Conservation (phyloP, 2,329 filamentous ascomycete genomes). For the Ceratocystis cubensis region DNA sequence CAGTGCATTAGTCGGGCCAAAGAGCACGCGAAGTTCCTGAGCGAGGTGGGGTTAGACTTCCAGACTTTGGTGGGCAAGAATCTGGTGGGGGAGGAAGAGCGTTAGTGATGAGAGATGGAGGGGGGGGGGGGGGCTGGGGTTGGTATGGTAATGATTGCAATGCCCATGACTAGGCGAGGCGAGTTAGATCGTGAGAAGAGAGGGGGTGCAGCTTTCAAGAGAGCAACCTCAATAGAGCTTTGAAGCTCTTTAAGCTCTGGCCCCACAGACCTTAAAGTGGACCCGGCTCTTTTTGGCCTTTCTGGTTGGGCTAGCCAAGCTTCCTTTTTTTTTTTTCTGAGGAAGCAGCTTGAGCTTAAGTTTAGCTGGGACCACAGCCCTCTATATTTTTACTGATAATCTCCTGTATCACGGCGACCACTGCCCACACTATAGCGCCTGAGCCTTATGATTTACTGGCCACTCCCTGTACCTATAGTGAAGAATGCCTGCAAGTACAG, state of each 20-base stretch:
- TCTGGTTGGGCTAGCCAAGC: neutral
- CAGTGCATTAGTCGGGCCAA: conserved; percentile 73
- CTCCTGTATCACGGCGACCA: neutral
- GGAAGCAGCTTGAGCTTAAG: too few relatives aligned
- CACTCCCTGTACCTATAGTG: too few relatives aligned
- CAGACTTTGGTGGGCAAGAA: conserved; percentile 61
- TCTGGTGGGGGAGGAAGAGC: conserved; percentile 25
- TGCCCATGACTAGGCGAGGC: too few relatives aligned
- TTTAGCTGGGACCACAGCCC: neutral
- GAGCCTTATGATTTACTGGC: too few relatives aligned
- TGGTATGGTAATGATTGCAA: too few relatives aligned
- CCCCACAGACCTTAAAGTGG: neutral
- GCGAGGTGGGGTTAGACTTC: conserved; percentile 84
- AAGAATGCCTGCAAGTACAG: too few relatives aligned
- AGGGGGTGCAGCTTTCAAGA: too few relatives aligned
- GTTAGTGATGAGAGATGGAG: neutral
- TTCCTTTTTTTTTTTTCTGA: neutral
- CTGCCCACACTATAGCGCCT: neutral
- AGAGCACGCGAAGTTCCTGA: conserved; percentile 66
- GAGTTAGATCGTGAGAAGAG: too few relatives aligned
- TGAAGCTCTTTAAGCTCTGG: too few relatives aligned
- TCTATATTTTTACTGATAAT: neutral
- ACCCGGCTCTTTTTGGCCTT: neutral
- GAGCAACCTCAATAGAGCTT: too few relatives aligned
- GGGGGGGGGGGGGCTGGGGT: neutral